A percentile compares a stretch with the other conserved stretches of the same genome.
These are phyloP conservation scores for Kalaharituber pfeilii DNA, from an alignment of 2,329 filamentous ascomycete genomes.

Conservation along the genomic window DNA sequence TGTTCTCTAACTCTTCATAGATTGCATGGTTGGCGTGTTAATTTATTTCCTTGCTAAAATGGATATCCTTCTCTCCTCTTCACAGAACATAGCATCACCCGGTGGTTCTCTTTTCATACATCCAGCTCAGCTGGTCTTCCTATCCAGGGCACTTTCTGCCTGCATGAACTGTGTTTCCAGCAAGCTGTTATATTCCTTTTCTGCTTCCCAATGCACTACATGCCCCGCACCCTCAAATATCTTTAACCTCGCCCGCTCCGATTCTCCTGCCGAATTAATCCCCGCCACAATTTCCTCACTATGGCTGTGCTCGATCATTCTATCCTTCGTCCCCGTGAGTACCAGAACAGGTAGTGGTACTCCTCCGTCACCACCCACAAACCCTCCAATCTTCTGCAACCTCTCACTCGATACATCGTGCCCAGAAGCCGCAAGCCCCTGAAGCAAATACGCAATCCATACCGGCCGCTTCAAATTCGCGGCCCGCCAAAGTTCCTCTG, in stretches of 20 bases:
- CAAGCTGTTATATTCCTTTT: conserved; percentile 53
- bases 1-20: too few relatives aligned
- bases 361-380: conserved; percentile 45
- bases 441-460: conserved; percentile 51
- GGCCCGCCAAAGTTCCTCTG: conserved; percentile 59
- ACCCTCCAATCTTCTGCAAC: conserved; percentile 46
- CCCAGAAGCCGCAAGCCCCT: conserved; percentile 62
- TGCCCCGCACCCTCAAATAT: conserved; percentile 60
- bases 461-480: conserved; percentile 43
- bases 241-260: conserved; percentile 35
- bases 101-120: too few relatives aligned
- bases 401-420: conserved; percentile 57
- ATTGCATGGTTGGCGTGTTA: too few relatives aligned
- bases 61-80: too few relatives aligned
- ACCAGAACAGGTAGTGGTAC: conserved; percentile 53
- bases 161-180: conserved; percentile 40
- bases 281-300: conserved; percentile 49
- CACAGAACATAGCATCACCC: too few relatives aligned
- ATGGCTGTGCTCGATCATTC: conserved; percentile 60
- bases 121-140: too few relatives aligned
- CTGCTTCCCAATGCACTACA: conserved; percentile 53
- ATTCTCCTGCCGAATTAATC: conserved; percentile 39
- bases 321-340: conserved; percentile 56
- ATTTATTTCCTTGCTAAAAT: too few relatives aligned
- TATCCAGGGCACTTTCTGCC: too few relatives aligned